A percentile compares a stretch with the other conserved stretches of the same genome.
Conservation (phyloP, 2,329 filamentous ascomycete species). For the Xylariaceae sp. region DNA sequence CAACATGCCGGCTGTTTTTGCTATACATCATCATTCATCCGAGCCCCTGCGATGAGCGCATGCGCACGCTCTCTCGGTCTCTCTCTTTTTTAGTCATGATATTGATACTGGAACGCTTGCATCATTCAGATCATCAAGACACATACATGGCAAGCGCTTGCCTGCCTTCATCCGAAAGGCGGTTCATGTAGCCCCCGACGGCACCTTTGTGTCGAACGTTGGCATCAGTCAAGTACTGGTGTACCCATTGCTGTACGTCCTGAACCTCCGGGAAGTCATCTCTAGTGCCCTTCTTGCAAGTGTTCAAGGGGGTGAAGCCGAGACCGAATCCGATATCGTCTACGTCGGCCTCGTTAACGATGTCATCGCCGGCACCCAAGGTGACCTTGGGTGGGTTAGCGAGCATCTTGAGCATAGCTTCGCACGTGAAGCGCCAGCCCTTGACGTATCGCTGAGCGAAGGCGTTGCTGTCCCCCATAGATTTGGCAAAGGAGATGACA, state of each 20-base stretch:
- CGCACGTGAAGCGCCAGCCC: conserved; percentile 87
- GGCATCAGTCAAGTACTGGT: conserved; percentile 70
- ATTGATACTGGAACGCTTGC: no score
- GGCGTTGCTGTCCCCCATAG: conserved; percentile 76
- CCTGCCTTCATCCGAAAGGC: conserved; percentile 61
- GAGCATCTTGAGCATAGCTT: conserved; percentile 82
- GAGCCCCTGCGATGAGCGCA: no score
- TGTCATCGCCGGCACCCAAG: conserved; percentile 64
- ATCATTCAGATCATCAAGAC: conserved; percentile 12
- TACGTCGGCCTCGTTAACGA: conserved; percentile 82
- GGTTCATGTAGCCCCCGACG: conserved; percentile 68
- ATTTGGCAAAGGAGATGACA: conserved; percentile 90
- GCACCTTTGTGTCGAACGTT: conserved; percentile 69
- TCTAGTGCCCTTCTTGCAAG: conserved; percentile 67
- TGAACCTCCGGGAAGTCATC: conserved; percentile 86
- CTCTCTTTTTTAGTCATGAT: no score
- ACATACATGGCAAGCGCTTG: conserved; percentile 51
- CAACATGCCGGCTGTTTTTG: no score
- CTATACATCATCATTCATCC: no score
- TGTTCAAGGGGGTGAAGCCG: conserved; percentile 90
- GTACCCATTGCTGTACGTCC: conserved; percentile 81
- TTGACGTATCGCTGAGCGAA: conserved; percentile 81
- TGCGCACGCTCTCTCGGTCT: no score
- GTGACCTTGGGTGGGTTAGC: conserved; percentile 76
- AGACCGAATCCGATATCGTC: conserved; percentile 94